phyloP scores from a whole-genome alignment of 192 early-diverging fungal species.

The Gonapodya sp. region DNA sequence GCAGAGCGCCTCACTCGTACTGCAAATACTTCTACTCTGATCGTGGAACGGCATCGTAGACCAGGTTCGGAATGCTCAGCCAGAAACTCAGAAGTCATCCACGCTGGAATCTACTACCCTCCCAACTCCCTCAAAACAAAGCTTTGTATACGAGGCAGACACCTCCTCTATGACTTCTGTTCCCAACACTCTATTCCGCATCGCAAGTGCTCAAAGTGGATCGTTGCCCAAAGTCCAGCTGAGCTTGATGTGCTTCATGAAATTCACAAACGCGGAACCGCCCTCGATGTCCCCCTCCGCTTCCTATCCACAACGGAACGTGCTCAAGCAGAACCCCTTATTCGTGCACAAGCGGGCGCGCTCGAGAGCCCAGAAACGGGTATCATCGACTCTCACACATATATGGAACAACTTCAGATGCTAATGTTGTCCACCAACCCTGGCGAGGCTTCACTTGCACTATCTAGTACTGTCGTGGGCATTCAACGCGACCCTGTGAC shows the following conservation, averaged over 20 bases:
- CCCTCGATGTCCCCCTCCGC: slow-evolving; percentile 39
- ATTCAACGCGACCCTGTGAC: slow-evolving; percentile 24
- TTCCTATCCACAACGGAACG: slow-evolving; percentile 33
- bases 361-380: slow-evolving; percentile 66
- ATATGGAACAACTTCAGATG: slow-evolving; percentile 45
- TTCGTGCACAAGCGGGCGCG: slow-evolving; percentile 37
- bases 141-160: slow-evolving; percentile 68
- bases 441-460: slow-evolving; percentile 42
- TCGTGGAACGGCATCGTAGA: slow-evolving; percentile 56
- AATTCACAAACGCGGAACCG: slow-evolving; percentile 44
- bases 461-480: slow-evolving; percentile 33
- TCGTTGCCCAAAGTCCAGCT: slow-evolving; percentile 49
- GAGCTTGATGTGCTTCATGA: slow-evolving; percentile 38
- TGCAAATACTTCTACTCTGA: slow-evolving; percentile 33
- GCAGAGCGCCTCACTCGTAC: slow-evolving; percentile 47
- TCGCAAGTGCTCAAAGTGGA: slow-evolving; percentile 60
- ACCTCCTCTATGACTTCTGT: slow-evolving; percentile 56
- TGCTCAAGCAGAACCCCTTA: slow-evolving; percentile 41
- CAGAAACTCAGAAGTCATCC: slow-evolving; percentile 82
- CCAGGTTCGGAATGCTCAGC: slow-evolving; percentile 69
- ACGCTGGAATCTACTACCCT: slow-evolving; percentile 80
- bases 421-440: background rate
- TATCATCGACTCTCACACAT: slow-evolving; percentile 67
- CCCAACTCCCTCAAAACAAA: slow-evolving; percentile 58
- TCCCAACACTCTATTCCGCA: slow-evolving; percentile 39